A percentile compares a stretch with the other conserved stretches of the same genome.
Evolutionary conservation across 1,284 basidiomycete species (phyloP).

Genomic region (Ceratobasidium sp.): DNA sequence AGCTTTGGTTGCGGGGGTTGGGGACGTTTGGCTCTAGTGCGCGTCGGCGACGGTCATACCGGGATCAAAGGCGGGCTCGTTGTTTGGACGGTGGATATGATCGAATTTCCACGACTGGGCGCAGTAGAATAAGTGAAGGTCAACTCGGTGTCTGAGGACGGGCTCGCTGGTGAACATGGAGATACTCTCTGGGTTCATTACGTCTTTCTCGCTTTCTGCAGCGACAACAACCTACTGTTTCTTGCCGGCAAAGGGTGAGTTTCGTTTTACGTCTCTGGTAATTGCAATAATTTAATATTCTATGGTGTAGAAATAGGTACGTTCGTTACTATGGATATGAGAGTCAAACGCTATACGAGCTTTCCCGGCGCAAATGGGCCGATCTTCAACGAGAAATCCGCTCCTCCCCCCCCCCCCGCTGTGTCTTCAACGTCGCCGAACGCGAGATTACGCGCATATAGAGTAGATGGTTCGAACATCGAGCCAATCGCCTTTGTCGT

Average conservation of each 20-base stretch:
- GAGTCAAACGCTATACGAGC: slow-evolving; percentile 81
- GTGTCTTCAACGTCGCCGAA: slow-evolving; percentile 87
- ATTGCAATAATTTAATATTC: slow-evolving; percentile 49
- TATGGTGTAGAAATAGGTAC: slow-evolving; percentile 81
- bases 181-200: slow-evolving; percentile 90
- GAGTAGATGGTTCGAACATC: slow-evolving; percentile 80
- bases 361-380: slow-evolving; percentile 90
- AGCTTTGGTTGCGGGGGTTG: slow-evolving; percentile 91
- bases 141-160: slow-evolving; percentile 90
- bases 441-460: slow-evolving; percentile 98
- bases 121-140: slow-evolving; percentile 94
- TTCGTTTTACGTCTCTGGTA: slow-evolving; percentile 40
- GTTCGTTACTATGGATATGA: slow-evolving; percentile 97
- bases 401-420: slow-evolving; percentile 93
- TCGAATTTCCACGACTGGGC: slow-evolving; percentile 92
- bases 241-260: slow-evolving; percentile 85
- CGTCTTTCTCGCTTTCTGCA: slow-evolving; percentile 99
- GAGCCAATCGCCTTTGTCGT: slow-evolving; percentile 96
- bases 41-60: slow-evolving; percentile 86
- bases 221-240: slow-evolving; percentile 94
- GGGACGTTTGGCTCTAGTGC: slow-evolving; percentile 92
- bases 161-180: slow-evolving; percentile 79
- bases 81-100: slow-evolving; percentile 90
- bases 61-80: slow-evolving; percentile 95
- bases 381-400: slow-evolving; percentile 97